phyloP scores from a whole-genome alignment of 2,329 filamentous ascomycete species.

The Paracoccidioides lutzii region DNA sequence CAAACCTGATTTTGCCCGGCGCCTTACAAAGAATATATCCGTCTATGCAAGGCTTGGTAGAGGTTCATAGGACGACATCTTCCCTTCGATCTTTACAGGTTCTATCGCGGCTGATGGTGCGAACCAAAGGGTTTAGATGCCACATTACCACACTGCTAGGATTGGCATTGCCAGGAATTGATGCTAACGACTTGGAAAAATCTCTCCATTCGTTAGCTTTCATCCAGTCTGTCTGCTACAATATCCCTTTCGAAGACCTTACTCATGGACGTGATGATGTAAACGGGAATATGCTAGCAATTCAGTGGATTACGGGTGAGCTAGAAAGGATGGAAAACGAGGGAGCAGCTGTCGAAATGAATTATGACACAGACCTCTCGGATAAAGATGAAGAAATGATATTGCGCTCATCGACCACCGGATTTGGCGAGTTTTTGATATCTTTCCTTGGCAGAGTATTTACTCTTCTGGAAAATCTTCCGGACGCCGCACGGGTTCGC shows the following conservation, averaged over 20 bases:
- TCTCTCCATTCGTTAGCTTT: constrained; percentile 89
- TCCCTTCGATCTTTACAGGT: constrained; percentile 86
- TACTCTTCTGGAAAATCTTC: constrained; percentile 85
- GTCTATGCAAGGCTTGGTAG: constrained; percentile 87
- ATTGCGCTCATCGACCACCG: constrained; percentile 82
- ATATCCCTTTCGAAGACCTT: constrained; percentile 80
- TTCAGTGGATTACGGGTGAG: constrained; percentile 88
- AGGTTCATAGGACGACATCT: constrained; percentile 91
- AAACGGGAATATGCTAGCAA: constrained; percentile 62
- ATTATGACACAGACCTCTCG: constrained; percentile 68
- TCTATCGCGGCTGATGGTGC: constrained; percentile 79
- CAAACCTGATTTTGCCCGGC: constrained; percentile 79
- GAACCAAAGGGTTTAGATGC: constrained; percentile 90
- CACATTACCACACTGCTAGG: constrained; percentile 92
- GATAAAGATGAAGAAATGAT: constrained; percentile 82
- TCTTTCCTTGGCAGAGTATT: constrained; percentile 90
- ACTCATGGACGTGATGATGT: constrained; percentile 54
- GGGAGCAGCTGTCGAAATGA: constrained; percentile 70
- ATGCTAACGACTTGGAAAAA: constrained; percentile 95
- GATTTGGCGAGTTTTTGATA: constrained; percentile 82
- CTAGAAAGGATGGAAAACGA: constrained; percentile 88
- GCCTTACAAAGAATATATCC: constrained; percentile 94
- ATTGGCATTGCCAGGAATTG: constrained; percentile 83
- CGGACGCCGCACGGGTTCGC: constrained; percentile 75
- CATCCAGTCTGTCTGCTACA: constrained; percentile 90